Conservation (phyloP, 352 stramenopile species). For the Phytopythium mirpurense region DNA sequence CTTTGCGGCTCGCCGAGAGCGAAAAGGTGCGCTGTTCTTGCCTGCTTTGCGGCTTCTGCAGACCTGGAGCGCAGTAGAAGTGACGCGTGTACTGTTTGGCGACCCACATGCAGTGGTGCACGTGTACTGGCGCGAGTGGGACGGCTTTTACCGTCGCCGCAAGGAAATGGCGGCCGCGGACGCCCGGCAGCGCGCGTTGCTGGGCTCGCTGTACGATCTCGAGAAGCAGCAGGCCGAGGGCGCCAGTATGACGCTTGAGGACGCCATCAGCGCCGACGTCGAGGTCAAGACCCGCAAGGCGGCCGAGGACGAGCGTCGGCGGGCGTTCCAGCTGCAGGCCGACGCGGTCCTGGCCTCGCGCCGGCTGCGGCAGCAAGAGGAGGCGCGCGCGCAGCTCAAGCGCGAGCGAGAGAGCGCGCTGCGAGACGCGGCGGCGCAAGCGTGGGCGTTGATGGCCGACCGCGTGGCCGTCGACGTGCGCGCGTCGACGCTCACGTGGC, state of each 20-base stretch:
- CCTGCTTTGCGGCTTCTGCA: too few relatives aligned
- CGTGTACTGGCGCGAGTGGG: slow-evolving; percentile 26
- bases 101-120: slow-evolving; percentile 13
- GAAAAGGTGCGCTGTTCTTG: slow-evolving; percentile 21
- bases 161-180: slow-evolving; percentile 37
- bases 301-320: slow-evolving; percentile 23
- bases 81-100: too few relatives aligned
- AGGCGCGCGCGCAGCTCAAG: slow-evolving; percentile 44
- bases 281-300: slow-evolving; percentile 16
- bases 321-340: slow-evolving; percentile 41
- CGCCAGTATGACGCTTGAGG: slow-evolving; percentile 38
- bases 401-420: slow-evolving; percentile 19
- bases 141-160: slow-evolving; percentile 32
- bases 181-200: slow-evolving; percentile 31
- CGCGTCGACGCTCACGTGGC: slow-evolving; percentile 34
- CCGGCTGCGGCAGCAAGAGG: slow-evolving; percentile 48
- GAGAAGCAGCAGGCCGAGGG: slow-evolving; percentile 22
- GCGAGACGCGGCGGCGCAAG: slow-evolving; percentile 29
- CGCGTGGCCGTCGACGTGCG: slow-evolving; percentile 45
- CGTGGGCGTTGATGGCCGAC: slow-evolving; percentile 39
- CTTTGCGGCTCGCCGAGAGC: slow-evolving; percentile 28
- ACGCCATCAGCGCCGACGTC: slow-evolving; percentile 28
- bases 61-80: too few relatives aligned
- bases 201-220: slow-evolving; percentile 26
- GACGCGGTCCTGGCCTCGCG: slow-evolving; percentile 32